Evolutionary conservation across 768 basidiomycete genomes (phyloP).

Genomic region (Phanerochaete sordida): DNA sequence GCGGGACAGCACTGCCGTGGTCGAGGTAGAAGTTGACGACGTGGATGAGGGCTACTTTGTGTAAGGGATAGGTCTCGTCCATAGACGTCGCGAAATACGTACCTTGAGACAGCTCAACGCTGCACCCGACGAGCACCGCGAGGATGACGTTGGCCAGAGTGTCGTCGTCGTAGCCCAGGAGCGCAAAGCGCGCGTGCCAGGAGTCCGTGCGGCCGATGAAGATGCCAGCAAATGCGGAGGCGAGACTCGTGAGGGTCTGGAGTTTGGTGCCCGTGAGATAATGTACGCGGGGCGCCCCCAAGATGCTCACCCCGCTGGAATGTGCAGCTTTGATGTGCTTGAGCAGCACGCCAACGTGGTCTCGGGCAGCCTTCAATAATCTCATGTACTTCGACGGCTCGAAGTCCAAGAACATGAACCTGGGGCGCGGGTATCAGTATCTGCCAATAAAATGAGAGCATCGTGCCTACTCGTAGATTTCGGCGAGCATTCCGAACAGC

Average conservation of each 20-base stretch:
- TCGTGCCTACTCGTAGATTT: conserved; percentile 74
- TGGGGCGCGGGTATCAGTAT: conserved; percentile 31
- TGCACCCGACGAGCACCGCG: conserved; percentile 64
- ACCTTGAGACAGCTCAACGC: conserved; percentile 71
- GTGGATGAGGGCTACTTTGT: conserved; percentile 53
- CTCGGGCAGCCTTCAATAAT: conserved; percentile 46
- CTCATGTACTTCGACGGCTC: conserved; percentile 58
- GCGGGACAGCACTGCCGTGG: conserved; percentile 30
- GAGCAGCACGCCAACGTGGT: conserved; percentile 50
- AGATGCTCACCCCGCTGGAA: conserved; percentile 10
- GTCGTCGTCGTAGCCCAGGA: conserved; percentile 53
- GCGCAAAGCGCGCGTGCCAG: conserved; percentile 55
- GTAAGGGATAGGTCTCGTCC: neutral
- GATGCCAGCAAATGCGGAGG: conserved; percentile 43
- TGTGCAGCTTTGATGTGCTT: conserved; percentile 49
- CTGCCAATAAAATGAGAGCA: too few relatives aligned
- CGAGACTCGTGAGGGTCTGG: conserved; percentile 39
- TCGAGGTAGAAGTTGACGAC: conserved; percentile 63
- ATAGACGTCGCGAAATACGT: conserved; percentile 13
- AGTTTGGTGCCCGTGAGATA: too few relatives aligned
- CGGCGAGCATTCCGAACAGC: conserved; percentile 59
- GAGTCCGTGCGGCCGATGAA: conserved; percentile 54
- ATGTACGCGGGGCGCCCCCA: too few relatives aligned
- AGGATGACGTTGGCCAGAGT: conserved; percentile 66
- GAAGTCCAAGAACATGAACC: conserved; percentile 74